Percentiles rank a stretch among this genome's conserved stretches.
Evolutionary conservation across 129 eudicot genomes (phyloP).

Genomic region (Kitagawia praeruptora): DNA sequence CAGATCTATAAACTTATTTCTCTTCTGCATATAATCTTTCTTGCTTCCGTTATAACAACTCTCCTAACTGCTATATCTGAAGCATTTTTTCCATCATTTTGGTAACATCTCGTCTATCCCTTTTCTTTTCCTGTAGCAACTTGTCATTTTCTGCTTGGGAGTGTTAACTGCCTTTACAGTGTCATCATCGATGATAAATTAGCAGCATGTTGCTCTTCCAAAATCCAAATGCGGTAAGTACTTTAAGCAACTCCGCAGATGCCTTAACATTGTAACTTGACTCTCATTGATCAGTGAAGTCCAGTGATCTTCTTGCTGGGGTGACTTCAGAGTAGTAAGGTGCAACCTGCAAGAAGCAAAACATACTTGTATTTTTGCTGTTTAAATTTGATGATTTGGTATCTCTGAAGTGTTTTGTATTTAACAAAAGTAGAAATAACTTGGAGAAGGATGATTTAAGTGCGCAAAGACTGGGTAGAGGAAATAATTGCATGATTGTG

Average conservation of each 20-base stretch:
- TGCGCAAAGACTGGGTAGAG: neutral
- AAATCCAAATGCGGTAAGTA: constrained; percentile 65
- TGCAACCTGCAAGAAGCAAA: constrained; percentile 38
- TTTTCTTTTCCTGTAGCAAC: too few species aligned
- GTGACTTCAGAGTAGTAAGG: constrained; percentile 33
- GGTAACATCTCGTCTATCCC: too few species aligned
- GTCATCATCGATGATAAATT: constrained; percentile 39
- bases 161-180: too few species aligned
- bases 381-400: neutral
- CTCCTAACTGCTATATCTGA: too few species aligned
- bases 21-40: too few species aligned
- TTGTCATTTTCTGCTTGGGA: too few species aligned
- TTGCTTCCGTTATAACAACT: too few species aligned
- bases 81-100: too few species aligned
- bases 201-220: constrained; percentile 60
- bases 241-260: constrained; percentile 59
- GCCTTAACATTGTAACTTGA: constrained; percentile 42
- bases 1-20: too few species aligned
- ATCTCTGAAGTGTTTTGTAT: neutral
- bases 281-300: constrained; percentile 25
- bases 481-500: neutral
- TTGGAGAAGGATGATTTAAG: neutral
- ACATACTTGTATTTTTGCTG: neutral
- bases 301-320: constrained; percentile 38
- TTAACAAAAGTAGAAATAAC: neutral